phyloP scores from a whole-genome alignment of 2,329 filamentous ascomycete genomes.

The Aspergillus japonicus region DNA sequence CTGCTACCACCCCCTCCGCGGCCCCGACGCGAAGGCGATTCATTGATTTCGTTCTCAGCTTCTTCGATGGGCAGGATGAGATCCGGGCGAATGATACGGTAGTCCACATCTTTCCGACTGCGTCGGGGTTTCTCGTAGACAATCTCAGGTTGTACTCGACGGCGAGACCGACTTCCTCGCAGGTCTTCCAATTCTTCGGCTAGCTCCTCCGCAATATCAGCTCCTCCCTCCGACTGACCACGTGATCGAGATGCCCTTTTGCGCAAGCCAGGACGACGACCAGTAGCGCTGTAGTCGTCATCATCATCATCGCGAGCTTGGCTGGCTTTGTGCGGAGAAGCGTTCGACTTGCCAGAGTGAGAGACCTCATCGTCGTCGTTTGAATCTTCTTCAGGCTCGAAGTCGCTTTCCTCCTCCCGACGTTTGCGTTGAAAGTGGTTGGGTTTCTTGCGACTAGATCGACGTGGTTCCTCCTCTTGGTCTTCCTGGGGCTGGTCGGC shows the following conservation, averaged over 20 bases:
- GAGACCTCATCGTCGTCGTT: slow-evolving; percentile 55
- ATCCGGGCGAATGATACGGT: slow-evolving; percentile 78
- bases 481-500: slow-evolving; percentile 30
- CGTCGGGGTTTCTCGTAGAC: slow-evolving; percentile 51
- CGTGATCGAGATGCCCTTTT: slow-evolving; percentile 51
- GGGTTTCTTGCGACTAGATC: slow-evolving; percentile 42
- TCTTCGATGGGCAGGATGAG: slow-evolving; percentile 70
- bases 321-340: slow-evolving; percentile 42
- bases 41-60: slow-evolving; percentile 64
- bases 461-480: slow-evolving; percentile 33
- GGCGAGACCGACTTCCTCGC: slow-evolving; percentile 46
- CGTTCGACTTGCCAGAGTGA: slow-evolving; percentile 50
- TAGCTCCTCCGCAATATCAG: slow-evolving; percentile 55
- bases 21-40: slow-evolving; percentile 67
- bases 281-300: slow-evolving; percentile 47
- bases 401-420: slow-evolving; percentile 58
- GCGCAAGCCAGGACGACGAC: slow-evolving; percentile 54
- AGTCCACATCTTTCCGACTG: slow-evolving; percentile 71
- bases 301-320: slow-evolving; percentile 45
- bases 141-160: slow-evolving; percentile 36
- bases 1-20: slow-evolving; percentile 58
- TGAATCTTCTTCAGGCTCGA: slow-evolving; percentile 58
- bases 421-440: slow-evolving; percentile 47
- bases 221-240: slow-evolving; percentile 46
- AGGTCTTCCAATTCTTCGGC: slow-evolving; percentile 59